Conservation (phyloP, 345 rosid genomes). For the Gossypium longicalyx region DNA sequence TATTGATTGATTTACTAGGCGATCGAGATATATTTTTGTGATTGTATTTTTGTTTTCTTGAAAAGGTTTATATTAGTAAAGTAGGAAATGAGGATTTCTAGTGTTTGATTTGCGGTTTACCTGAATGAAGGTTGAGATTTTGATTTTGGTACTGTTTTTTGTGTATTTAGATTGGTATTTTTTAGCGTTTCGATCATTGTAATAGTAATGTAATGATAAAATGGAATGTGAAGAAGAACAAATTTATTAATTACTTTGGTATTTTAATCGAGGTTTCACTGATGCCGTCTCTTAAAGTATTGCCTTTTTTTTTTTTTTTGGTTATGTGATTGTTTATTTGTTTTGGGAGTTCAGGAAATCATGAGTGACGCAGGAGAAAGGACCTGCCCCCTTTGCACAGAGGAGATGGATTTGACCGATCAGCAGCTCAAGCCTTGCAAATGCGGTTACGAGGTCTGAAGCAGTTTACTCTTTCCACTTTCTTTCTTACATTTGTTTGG, state of each 20-base stretch:
- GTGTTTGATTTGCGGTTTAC: constrained; percentile 21
- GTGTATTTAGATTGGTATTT: background rate
- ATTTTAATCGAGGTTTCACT: background rate
- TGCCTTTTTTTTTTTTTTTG: background rate
- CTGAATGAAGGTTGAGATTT: background rate
- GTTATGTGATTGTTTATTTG: background rate
- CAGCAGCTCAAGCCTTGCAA: constrained; percentile 93
- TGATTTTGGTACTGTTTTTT: background rate
- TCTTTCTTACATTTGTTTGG: background rate
- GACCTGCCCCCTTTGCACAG: constrained; percentile 87
- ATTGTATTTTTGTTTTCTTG: background rate
- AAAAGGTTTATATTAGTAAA: background rate
- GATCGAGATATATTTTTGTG: background rate
- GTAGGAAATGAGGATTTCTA: constrained; percentile 11
- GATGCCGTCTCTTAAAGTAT: background rate
- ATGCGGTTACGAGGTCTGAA: constrained; percentile 87
- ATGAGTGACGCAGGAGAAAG: constrained; percentile 85
- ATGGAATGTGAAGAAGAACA: background rate
- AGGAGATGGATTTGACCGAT: constrained; percentile 95
- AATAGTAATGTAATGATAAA: background rate
- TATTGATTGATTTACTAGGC: constrained; percentile 18
- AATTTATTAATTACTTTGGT: background rate
- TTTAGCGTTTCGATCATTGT: constrained; percentile 15
- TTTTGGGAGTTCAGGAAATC: constrained; percentile 29
- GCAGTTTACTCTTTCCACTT: background rate